Evolutionary conservation across 2,329 filamentous ascomycete species (phyloP).

Genomic region (Fusarium denticulatum): DNA sequence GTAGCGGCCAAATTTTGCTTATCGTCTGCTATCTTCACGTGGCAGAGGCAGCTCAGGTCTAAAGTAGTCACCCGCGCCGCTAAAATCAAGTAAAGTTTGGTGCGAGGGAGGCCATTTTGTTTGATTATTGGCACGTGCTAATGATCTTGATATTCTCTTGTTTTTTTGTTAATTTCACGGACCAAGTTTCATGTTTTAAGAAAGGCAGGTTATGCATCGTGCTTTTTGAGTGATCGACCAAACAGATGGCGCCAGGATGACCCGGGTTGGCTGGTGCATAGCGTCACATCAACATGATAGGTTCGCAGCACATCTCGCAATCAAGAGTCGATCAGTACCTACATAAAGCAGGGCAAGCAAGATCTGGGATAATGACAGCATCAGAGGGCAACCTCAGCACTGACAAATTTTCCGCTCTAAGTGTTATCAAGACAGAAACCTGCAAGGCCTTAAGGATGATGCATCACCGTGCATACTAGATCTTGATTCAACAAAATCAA

Average conservation of each 20-base stretch:
- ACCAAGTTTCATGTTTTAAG: slow-evolving; percentile 20
- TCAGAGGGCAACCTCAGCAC: background rate
- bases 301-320: slow-evolving; percentile 18
- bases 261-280: slow-evolving; percentile 17
- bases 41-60: slow-evolving; percentile 1
- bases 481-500: slow-evolving; percentile 2
- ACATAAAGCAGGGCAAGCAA: slow-evolving; percentile 28
- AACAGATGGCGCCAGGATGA: slow-evolving; percentile 8
- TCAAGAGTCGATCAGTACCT: slow-evolving; percentile 32
- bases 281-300: slow-evolving; percentile 40
- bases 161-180: background rate
- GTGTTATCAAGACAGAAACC: background rate
- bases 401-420: background rate
- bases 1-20: slow-evolving; percentile 43
- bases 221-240: slow-evolving; percentile 12
- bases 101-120: slow-evolving; percentile 16
- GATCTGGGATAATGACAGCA: slow-evolving; percentile 31
- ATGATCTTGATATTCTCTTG: background rate
- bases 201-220: slow-evolving; percentile 12
- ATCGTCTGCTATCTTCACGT: slow-evolving; percentile 45
- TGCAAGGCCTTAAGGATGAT: background rate
- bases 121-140: slow-evolving; percentile 32
- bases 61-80: background rate
- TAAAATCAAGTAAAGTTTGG: slow-evolving; percentile 25
- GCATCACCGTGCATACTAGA: background rate